Base-by-base conservation (phyloP, 2,329 filamentous ascomycete species). In the Grosmannia serpens region DNA sequence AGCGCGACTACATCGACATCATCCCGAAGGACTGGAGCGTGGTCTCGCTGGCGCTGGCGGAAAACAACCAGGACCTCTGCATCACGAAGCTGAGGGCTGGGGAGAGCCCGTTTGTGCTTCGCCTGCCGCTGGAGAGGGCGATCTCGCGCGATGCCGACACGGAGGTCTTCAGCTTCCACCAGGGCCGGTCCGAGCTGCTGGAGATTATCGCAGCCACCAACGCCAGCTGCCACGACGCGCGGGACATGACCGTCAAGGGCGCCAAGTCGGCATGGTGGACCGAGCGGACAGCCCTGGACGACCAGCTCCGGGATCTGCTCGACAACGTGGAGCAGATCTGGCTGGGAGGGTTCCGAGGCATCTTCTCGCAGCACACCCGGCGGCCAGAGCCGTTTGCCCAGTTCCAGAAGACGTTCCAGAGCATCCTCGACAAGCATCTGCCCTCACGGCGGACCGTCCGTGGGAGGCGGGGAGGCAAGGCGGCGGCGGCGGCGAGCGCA, bases 321-420 rank as follows among this genome's bases (percentile, higher is more conserved):
- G 78, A 85, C 57, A 95, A 90, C 60, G 87, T 99, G 46, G 92
- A 99, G 70, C 87, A 88, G 61, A 85, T 94, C 26, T 99, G 94
- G 94, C 82, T 99, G 6, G 91, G 92, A 54, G 94, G 94, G 0
- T 99, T 99, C 78, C 87, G 85, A 59, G 91, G 92, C 20, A 86
- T 99, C n/a, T 92, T 99, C 67, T 91, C 90, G 1, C 87, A 89
- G 57, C 82, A 88, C 57, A 71, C 76, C 54, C 78, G 80, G 44
- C 78, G 86, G 24, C 74, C 81, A 1, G 79, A 85, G 29, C 74
- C 89, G 13, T 74, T 97, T 35, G 80, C 82, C 6, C 82, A 82
- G 33, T 97, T 99, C 68, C 84, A 90, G 38, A 84, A 82, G 67
- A 83, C 82, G 5, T 91, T 99, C 63, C 81, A 91, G 58, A 82